A percentile compares a stretch with the other conserved stretches of the same genome.
These are phyloP conservation scores for Achaetomiella virescens DNA, from an alignment of 495 filamentous ascomycete genomes.

Conservation along the genomic window DNA sequence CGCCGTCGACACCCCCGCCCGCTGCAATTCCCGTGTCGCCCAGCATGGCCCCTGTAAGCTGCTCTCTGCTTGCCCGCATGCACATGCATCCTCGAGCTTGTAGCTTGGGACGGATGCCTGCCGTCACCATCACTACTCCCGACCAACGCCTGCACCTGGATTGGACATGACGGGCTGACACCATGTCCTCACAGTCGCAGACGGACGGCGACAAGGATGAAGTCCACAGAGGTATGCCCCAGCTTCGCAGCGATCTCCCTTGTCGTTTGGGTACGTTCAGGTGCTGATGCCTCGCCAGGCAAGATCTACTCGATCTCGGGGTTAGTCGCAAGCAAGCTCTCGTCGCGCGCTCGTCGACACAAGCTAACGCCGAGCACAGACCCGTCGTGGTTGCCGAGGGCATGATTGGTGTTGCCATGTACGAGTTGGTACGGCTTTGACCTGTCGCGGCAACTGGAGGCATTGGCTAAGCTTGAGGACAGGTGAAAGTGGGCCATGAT, in stretches of 20 bases:
- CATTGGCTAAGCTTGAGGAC: conserved; percentile 36
- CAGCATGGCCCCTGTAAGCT: conserved; percentile 59
- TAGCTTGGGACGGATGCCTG: neutral
- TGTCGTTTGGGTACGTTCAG: neutral
- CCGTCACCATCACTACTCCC: neutral
- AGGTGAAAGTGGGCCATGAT: conserved; percentile 78
- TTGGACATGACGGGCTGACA: neutral
- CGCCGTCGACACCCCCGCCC: conserved; percentile 22
- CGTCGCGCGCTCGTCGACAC: neutral
- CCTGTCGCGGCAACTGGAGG: conserved; percentile 31
- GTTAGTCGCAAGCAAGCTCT: conserved; percentile 40
- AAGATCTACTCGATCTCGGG: conserved; percentile 79
- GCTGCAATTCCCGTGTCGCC: conserved; percentile 32
- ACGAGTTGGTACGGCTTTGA: conserved; percentile 65
- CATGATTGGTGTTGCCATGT: conserved; percentile 99
- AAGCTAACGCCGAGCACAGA: conserved; percentile 43
- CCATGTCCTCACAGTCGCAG: conserved; percentile 14
- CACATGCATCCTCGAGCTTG: neutral
- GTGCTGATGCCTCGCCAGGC: conserved; percentile 40
- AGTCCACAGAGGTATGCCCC: conserved; percentile 30
- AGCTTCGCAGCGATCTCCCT: neutral
- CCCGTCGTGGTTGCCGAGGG: conserved; percentile 96
- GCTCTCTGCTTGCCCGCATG: neutral
- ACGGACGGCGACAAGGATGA: conserved; percentile 36
- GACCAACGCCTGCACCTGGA: no score